Conservation (phyloP, 305 asterid genomes). For the Fraxinus sp. region DNA sequence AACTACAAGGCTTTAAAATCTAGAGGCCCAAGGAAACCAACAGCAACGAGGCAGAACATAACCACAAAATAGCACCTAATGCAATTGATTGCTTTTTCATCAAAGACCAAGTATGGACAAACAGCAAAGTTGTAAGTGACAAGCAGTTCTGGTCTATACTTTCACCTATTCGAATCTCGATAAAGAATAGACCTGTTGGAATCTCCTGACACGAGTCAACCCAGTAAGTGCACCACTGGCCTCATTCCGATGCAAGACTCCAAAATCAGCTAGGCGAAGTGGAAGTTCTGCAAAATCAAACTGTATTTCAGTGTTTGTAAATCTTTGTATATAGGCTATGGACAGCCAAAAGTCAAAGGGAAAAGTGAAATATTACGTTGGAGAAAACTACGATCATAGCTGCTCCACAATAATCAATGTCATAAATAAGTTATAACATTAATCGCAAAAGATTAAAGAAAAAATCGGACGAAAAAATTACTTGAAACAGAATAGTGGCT, state of each 20-base stretch:
- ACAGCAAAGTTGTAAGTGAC: slow-evolving; percentile 6
- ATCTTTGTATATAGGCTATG: neutral
- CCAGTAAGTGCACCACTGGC: slow-evolving; percentile 99
- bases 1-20: slow-evolving; percentile 8
- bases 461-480: neutral
- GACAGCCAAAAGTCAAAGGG: neutral
- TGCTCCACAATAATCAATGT: neutral
- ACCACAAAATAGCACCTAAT: neutral
- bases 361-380: neutral
- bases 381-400: neutral
- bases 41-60: slow-evolving; percentile 5
- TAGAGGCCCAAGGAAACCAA: slow-evolving; percentile 10
- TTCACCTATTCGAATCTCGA: neutral
- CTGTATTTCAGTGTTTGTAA: slow-evolving; percentile 18
- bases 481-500: neutral
- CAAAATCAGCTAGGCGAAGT: slow-evolving; percentile 92
- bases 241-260: slow-evolving; percentile 92
- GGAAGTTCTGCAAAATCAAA: slow-evolving; percentile 71
- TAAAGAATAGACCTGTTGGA: slow-evolving; percentile 73
- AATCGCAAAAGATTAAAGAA: neutral
- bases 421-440: neutral
- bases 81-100: neutral
- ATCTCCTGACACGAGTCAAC: slow-evolving; percentile 91
- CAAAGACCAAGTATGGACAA: neutral
- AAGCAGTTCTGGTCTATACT: slow-evolving; percentile 9